Percentiles rank a stretch among this genome's conserved stretches.
These are phyloP conservation scores for Colletotrichum sojae DNA, from an alignment of 2,329 filamentous ascomycete genomes.

Conservation along the genomic window DNA sequence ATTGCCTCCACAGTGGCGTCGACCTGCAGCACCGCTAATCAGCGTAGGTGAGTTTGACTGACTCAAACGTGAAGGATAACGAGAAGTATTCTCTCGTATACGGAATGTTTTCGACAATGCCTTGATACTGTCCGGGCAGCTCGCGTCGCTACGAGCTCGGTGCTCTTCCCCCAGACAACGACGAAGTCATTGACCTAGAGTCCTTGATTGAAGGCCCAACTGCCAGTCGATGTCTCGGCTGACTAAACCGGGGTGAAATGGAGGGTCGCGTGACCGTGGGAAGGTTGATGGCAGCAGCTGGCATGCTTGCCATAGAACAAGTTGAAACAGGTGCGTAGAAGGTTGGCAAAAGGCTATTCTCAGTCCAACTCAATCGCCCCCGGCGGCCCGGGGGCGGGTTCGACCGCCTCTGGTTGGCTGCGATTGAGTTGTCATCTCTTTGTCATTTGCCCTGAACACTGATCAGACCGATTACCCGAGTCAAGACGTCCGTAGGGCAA, in stretches of 20 bases:
- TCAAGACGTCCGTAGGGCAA: not conserved
- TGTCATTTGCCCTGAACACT: constrained; percentile 17
- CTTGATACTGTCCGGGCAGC: constrained; percentile 11
- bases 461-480: not conserved
- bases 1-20: not conserved
- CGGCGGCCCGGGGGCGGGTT: not conserved
- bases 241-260: not conserved
- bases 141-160: not conserved
- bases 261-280: constrained; percentile 9
- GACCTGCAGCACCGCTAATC: not conserved
- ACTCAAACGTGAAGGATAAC: not conserved
- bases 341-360: constrained; percentile 21
- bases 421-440: constrained; percentile 26
- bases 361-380: constrained; percentile 10
- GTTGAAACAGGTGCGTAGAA: constrained; percentile 31
- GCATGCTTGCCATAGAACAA: constrained; percentile 30
- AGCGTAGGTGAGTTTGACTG: not conserved
- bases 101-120: constrained; percentile 17
- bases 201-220: constrained; percentile 26
- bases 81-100: not conserved
- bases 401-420: not conserved
- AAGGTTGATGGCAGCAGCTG: constrained; percentile 20
- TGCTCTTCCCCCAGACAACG: not conserved
- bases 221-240: constrained; percentile 9
- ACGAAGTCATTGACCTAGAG: constrained; percentile 22